phyloP scores from a whole-genome alignment of 805 yeast species.

The Monosporozyma servazzii region DNA sequence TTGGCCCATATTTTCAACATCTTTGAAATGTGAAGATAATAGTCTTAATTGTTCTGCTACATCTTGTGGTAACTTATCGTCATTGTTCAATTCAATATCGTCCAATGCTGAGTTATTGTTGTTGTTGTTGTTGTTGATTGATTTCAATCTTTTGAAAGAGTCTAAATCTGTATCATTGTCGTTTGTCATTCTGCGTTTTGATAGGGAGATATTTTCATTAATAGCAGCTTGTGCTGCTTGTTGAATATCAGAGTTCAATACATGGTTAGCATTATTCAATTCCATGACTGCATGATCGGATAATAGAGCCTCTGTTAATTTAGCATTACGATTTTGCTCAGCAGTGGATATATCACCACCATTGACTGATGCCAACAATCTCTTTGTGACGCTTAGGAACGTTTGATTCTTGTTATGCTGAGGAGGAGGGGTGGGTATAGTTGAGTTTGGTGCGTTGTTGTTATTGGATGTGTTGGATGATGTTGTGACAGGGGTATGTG shows the following conservation, averaged over 20 bases:
- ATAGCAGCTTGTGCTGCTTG: constrained; percentile 26
- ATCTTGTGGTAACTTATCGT: constrained; percentile 29
- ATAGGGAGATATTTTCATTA: constrained; percentile 12
- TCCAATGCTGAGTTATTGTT: constrained; percentile 6
- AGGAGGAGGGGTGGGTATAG: not conserved
- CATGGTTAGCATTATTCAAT: not conserved
- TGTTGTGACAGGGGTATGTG: not conserved
- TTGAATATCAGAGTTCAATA: constrained; percentile 9
- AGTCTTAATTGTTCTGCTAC: constrained; percentile 30
- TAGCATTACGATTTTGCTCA: not conserved
- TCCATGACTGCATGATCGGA: not conserved
- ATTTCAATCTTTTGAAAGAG: constrained; percentile 6
- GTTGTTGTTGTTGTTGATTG: not conserved
- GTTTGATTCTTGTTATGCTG: not conserved
- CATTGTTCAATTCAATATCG: constrained; percentile 18
- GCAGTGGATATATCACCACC: not conserved
- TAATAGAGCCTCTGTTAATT: not conserved
- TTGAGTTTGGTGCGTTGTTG: constrained; percentile 1
- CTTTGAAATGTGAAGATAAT: constrained; percentile 29
- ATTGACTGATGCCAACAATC: not conserved
- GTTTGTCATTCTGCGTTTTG: constrained; percentile 14
- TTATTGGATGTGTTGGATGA: not conserved
- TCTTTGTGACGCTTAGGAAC: not conserved
- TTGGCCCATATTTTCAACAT: constrained; percentile 17
- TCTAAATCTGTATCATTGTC: constrained; percentile 3